Evolutionary conservation across 768 basidiomycete species (phyloP).

Genomic region (Calocybe indica): DNA sequence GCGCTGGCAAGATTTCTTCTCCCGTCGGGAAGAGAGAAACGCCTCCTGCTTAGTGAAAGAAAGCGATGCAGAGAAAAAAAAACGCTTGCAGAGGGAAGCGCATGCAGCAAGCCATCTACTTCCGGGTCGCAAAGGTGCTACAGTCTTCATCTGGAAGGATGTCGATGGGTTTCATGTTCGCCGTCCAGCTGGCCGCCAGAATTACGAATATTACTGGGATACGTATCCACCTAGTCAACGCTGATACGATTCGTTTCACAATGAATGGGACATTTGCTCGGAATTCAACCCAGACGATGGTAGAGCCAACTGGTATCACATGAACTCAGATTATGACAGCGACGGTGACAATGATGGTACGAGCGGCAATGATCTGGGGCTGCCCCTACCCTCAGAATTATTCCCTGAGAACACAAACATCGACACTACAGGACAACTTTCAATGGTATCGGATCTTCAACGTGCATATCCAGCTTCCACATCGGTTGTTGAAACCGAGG

Average conservation of each 20-base stretch:
- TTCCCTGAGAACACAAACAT: no score
- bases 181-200: constrained; percentile 5
- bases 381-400: no score
- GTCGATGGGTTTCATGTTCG: constrained; percentile 15
- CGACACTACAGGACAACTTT: no score
- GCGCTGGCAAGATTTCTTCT: no score
- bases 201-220: constrained; percentile 10
- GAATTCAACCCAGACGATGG: no score
- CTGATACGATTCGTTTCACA: constrained; percentile 11
- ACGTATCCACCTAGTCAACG: constrained; percentile 7
- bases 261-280: constrained; percentile 17
- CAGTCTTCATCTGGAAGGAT: constrained; percentile 15
- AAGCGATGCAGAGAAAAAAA: not conserved
- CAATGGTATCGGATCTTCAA: no score
- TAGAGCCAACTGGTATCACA: constrained; percentile 2
- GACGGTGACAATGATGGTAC: not conserved
- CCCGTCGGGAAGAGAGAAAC: no score
- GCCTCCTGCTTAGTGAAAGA: no score
- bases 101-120: not conserved
- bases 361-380: no score
- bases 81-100: not conserved
- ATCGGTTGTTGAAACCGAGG: not conserved
- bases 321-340: constrained; percentile 3
- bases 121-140: constrained; percentile 14
- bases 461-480: no score